These are phyloP conservation scores for Alectoria sarmentosa DNA, from an alignment of 495 filamentous ascomycete genomes.

Conservation along the genomic window DNA sequence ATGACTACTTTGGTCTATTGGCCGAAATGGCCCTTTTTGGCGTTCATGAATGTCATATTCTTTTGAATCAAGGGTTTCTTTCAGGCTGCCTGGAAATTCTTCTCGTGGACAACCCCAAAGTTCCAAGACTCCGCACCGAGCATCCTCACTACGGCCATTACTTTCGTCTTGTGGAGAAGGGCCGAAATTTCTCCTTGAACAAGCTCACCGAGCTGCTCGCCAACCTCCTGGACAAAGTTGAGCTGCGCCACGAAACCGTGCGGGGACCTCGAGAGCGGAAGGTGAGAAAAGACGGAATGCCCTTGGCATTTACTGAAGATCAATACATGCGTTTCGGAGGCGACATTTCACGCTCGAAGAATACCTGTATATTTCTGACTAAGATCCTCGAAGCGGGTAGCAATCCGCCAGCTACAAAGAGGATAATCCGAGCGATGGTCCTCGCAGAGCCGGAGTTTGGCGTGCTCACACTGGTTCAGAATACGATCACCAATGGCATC, in stretches of 20 bases:
- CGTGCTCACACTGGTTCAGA: slow-evolving; percentile 37
- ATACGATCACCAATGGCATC: slow-evolving; percentile 45
- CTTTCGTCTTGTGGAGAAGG: slow-evolving; percentile 49
- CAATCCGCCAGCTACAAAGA: slow-evolving; percentile 31
- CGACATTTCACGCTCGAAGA: slow-evolving; percentile 27
- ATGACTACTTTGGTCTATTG: slow-evolving; percentile 71
- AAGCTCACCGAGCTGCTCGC: slow-evolving; percentile 42
- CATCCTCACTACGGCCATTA: slow-evolving; percentile 48
- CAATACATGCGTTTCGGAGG: slow-evolving; percentile 29
- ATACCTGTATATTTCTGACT: slow-evolving; percentile 34
- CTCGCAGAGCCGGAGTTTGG: slow-evolving; percentile 40
- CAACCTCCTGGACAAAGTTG: slow-evolving; percentile 36
- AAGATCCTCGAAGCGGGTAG: slow-evolving; percentile 39
- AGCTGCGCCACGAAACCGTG: slow-evolving; percentile 27
- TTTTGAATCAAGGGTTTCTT: slow-evolving; percentile 52
- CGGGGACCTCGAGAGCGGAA: slow-evolving; percentile 19
- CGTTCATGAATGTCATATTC: slow-evolving; percentile 41
- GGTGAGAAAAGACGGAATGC: slow-evolving; percentile 29
- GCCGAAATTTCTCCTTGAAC: slow-evolving; percentile 39
- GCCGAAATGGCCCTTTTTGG: slow-evolving; percentile 52
- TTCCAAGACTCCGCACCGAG: slow-evolving; percentile 42
- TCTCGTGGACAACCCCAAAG: slow-evolving; percentile 50
- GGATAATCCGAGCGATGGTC: slow-evolving; percentile 39
- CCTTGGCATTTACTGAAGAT: slow-evolving; percentile 35
- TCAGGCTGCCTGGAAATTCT: slow-evolving; percentile 54